Base-by-base conservation (phyloP, 805 yeast species). In the Clavispora phyllophila region DNA sequence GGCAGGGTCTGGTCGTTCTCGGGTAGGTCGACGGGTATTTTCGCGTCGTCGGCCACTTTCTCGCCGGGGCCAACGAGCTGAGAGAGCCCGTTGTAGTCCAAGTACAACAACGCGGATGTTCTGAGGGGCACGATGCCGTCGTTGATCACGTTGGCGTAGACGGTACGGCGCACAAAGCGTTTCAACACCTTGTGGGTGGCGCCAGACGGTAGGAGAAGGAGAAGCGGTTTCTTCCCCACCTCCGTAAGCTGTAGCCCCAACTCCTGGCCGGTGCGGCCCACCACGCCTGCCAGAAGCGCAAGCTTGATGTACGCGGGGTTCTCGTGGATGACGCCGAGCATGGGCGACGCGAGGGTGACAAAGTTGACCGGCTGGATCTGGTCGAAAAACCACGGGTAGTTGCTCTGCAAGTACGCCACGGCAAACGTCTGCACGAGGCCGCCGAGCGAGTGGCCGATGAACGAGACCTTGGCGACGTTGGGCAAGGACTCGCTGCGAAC, bases 101-200 rank as follows among this genome's bases (percentile, higher is more conserved):
- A 62, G 55, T 84, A 91, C 22, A 91, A 62, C 41, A 91, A 65
- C 0, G 97, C 88, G 0, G 96, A 81, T 0, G 99, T 93, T 40
- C 98, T 69, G 52, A 93, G 67, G 0, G 99, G 98, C 2, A 93
- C 99, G 41, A 93, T 89, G 2, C 99, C 99, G 65, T 93, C 99
- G 61, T 93, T 83, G 15, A 87, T 72, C 0, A 86, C 82, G 63
- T 93, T 93, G 0, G 98, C 96, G 61, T 93, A 93, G 0, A 85
- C 67, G 0, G 96, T 88, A 48, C 97, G 71, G 46, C 84, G 67
- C 33, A 71, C 59, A 63, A 93, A 91, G 44, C 64, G 62, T 44
- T 77, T 75, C 45, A 91, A 71, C 0, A 84, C 70, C 27, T 63
- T 64, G 47, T 83, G 81, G 0, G 91, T 83, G 2, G 90, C 86